Conservation (phyloP, 1,139 yeast species). For the Debaryomyces sp. region DNA sequence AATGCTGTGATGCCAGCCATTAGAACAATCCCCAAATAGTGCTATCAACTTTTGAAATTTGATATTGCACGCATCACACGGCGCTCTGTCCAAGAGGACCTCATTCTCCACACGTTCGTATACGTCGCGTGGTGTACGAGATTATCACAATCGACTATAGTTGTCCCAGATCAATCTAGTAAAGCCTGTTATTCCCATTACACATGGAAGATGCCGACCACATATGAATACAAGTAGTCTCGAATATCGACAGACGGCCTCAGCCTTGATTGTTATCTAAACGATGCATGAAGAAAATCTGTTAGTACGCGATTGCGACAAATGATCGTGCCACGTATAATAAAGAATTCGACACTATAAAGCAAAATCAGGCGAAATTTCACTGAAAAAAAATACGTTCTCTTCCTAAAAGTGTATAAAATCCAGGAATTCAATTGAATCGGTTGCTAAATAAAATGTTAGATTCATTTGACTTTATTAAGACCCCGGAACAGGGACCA, state of each 20-base stretch:
- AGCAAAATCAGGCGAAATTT: not conserved
- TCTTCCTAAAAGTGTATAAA: not conserved
- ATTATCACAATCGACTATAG: not conserved
- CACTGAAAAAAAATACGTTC: not conserved
- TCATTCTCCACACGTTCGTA: not conserved
- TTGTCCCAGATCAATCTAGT: not conserved
- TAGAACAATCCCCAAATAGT: not conserved
- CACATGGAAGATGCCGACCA: not conserved
- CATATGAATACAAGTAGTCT: not conserved
- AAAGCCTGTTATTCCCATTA: not conserved
- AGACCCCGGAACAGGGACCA: conserved; percentile 60
- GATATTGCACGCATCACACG: not conserved
- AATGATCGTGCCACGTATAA: conserved; percentile 7
- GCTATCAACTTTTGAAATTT: not conserved
- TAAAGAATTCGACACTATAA: conserved; percentile 3
- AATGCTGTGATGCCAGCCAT: not conserved
- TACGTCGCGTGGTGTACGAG: not conserved
- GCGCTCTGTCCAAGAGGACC: not conserved
- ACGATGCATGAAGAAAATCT: not conserved
- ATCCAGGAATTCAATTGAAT: not conserved
- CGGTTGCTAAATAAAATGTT: conserved; percentile 26
- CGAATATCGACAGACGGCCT: not conserved
- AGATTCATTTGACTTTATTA: conserved; percentile 52
- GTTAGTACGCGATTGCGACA: not conserved
- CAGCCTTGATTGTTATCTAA: not conserved